phyloP scores from a whole-genome alignment of 352 stramenopile species.

The Elongisporangium prolatum region DNA sequence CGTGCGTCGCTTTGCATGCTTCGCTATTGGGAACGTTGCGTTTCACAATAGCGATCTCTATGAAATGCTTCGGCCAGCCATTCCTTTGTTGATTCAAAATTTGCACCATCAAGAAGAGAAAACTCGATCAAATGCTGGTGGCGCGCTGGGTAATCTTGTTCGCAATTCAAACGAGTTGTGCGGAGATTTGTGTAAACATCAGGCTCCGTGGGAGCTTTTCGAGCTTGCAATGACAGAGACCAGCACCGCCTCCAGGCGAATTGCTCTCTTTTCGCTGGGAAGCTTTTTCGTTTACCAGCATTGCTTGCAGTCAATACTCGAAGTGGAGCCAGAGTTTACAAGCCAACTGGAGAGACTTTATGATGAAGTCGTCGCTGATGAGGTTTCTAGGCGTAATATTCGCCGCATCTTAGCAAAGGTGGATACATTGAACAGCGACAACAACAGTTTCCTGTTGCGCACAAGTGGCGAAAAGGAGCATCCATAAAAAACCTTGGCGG shows the following conservation, averaged over 20 bases:
- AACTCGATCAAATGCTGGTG: constrained; percentile 89
- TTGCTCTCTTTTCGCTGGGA: constrained; percentile 89
- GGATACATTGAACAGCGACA: constrained; percentile 17
- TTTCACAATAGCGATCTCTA: constrained; percentile 89
- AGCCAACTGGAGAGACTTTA: constrained; percentile 45
- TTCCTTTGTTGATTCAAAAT: constrained; percentile 70
- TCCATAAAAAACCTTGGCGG: too few species aligned
- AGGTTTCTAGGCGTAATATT: constrained; percentile 69
- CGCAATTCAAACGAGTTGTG: constrained; percentile 85
- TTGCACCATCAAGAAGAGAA: constrained; percentile 83
- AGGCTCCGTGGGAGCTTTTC: constrained; percentile 72
- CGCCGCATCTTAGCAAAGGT: constrained; percentile 60
- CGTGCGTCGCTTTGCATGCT: constrained; percentile 90
- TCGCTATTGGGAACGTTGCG: constrained; percentile 92
- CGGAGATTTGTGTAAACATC: constrained; percentile 45
- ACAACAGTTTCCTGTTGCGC: too few species aligned
- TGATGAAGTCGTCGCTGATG: constrained; percentile 57
- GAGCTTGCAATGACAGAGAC: constrained; percentile 57
- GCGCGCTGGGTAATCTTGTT: constrained; percentile 90
- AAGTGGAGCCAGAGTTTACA: constrained; percentile 33
- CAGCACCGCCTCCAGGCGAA: constrained; percentile 59
- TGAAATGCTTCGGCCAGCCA: constrained; percentile 41
- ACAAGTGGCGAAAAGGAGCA: too few species aligned
- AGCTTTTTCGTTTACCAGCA: constrained; percentile 82
- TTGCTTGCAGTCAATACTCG: constrained; percentile 56